Conservation (phyloP, 495 filamentous ascomycete genomes). For the Hypoxylon subgilvum region DNA sequence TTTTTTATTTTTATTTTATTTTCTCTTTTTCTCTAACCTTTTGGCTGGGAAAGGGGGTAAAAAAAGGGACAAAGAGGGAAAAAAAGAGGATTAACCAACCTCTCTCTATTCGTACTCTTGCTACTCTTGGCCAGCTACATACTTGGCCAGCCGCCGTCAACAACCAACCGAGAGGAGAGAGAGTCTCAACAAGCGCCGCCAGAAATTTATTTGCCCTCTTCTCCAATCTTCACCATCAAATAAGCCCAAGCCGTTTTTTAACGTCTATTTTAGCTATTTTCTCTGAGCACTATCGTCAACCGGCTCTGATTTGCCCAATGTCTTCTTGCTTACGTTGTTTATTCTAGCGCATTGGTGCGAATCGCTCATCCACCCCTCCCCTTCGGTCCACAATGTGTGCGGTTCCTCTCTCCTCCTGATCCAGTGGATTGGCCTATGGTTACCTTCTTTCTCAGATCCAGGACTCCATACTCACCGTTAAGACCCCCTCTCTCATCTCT, state of each 20-base stretch:
- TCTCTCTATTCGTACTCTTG: not conserved
- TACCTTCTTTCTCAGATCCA: conserved; percentile 29
- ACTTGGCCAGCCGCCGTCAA: not conserved
- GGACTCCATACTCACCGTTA: conserved; percentile 38
- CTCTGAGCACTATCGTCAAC: not conserved
- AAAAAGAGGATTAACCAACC: not conserved
- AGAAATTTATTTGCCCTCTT: conserved; percentile 8
- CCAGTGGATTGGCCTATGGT: conserved; percentile 33
- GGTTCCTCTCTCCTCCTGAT: conserved; percentile 22
- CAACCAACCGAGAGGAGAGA: not conserved
- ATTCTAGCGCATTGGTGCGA: conserved; percentile 25
- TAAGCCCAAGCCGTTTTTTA: conserved; percentile 18
- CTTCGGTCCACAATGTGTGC: conserved; percentile 28
- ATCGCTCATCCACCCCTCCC: conserved; percentile 32
- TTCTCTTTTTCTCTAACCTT: not conserved
- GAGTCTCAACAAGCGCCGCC: conserved; percentile 10
- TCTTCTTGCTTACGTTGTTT: conserved; percentile 30
- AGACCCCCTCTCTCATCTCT: conserved; percentile 37
- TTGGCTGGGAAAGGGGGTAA: conserved; percentile 3
- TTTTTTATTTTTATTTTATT: conserved; percentile 9
- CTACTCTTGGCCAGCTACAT: not conserved
- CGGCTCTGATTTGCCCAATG: conserved; percentile 27
- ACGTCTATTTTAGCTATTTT: conserved; percentile 34
- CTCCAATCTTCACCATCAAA: conserved; percentile 15
- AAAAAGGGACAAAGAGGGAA: not conserved